Conservation (phyloP, 2,329 filamentous ascomycete genomes). For the Aureobasidium sp. region DNA sequence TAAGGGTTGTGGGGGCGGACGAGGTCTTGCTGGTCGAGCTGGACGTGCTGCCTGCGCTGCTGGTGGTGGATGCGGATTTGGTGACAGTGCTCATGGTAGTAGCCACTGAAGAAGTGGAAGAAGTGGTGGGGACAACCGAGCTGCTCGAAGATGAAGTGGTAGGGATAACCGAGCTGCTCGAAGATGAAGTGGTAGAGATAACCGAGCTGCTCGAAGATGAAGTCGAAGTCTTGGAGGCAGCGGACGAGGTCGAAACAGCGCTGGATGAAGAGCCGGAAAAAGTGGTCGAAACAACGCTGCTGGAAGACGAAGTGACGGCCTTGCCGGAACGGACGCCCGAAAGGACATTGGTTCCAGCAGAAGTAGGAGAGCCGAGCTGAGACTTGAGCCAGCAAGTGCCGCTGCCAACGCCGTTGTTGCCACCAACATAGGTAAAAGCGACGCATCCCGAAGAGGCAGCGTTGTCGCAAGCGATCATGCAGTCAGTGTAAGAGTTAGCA, state of each 20-base stretch:
- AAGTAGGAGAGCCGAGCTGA: conserved; percentile 11
- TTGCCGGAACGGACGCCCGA: conserved; percentile 12
- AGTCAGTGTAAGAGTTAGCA: conserved; percentile 17
- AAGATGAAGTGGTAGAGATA: not conserved
- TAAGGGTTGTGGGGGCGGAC: not conserved
- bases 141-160: conserved; percentile 8
- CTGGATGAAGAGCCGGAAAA: conserved; percentile 5
- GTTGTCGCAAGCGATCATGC: conserved; percentile 17
- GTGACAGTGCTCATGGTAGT: conserved; percentile 1
- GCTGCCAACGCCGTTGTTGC: conserved; percentile 4
- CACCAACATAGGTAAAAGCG: conserved; percentile 20
- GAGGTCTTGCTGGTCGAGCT: not conserved
- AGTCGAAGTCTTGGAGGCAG: too few relatives aligned
- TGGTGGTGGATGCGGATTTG: conserved; percentile 4
- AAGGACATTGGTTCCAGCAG: conserved; percentile 18
- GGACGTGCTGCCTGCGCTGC: not conserved
- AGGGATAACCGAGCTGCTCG: not conserved
- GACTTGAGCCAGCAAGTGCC: conserved; percentile 18
- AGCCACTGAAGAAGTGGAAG: not conserved
- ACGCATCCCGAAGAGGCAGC: conserved; percentile 11
- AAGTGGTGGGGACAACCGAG: conserved; percentile 16
- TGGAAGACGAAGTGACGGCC: conserved; percentile 12
- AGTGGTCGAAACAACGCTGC: conserved; percentile 6
- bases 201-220: not conserved
- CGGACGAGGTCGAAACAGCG: not conserved